Base-by-base conservation (phyloP, 805 yeast species). In the Hanseniaspora valbyensis region DNA sequence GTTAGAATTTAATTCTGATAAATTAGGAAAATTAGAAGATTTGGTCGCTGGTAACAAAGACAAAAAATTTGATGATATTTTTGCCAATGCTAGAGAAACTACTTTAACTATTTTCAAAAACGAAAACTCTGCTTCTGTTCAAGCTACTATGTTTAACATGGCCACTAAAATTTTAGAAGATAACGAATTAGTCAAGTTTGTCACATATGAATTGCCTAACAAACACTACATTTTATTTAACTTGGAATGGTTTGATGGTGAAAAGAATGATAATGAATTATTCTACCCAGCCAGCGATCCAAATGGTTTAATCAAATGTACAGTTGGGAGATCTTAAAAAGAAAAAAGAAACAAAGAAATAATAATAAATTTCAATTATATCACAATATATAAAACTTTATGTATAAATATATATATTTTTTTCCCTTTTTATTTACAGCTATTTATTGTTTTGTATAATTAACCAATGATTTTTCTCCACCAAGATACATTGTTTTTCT, bases 61-160 rank as follows among this genome's bases (percentile, higher is more conserved):
- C 19, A 84, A 81, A 14, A 65, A 74, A 36, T 84, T 87, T 60
- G 94, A 87, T 66, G 50, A 62, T 9, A 75, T 83, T 29, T 84
- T 74, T 65, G 63, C 69, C n/a, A 61, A 64, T 13, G 92, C 86
- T 18, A 75, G 86, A 59, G 70, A 69, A 36, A 74, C 77, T 59
- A 87, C 95, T 1, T 73, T 88, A 59, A 81, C 78, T 50, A 72
- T 74, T 53, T 89, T 89, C 66, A 95, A 95, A 16, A 65, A 75
- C 45, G 95, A 89, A 67, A 78, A 85, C 66, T 85, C 95, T 9
- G 78, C 95, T n/a, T 83, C 95, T 24, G 96, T 89, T 42, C 96
- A 89, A 71, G 95, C 95, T 42, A 89, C 96, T 53, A 90, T 89
- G 95, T 89, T 77, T 73, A 84, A 87, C 74, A 89, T 89, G 92